Evolutionary conservation across 2,329 filamentous ascomycete species (phyloP).

Genomic region (Aspergillus ochraceoroseus): DNA sequence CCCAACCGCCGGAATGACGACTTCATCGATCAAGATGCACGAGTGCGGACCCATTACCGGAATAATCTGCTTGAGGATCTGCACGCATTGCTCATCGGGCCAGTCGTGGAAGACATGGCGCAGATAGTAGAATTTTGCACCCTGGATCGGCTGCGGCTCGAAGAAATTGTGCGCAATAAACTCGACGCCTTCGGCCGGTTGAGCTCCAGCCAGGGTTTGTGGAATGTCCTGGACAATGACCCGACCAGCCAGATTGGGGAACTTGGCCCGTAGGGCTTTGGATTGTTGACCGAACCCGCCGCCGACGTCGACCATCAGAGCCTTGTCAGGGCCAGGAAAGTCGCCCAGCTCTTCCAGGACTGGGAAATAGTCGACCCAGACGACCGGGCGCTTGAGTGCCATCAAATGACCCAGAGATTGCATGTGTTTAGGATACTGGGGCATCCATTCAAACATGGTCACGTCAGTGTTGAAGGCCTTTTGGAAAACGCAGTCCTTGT

Average conservation of each 20-base stretch:
- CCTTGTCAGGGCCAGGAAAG: background rate
- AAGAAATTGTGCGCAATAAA: constrained; percentile 19
- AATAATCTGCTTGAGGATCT: constrained; percentile 6
- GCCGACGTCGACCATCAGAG: constrained; percentile 12
- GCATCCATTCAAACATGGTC: constrained; percentile 2
- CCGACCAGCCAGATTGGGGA: background rate
- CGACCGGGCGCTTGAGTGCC: background rate
- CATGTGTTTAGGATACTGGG: constrained; percentile 1
- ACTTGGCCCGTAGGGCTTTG: background rate
- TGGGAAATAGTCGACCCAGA: constrained; percentile 1
- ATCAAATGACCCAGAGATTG: constrained; percentile 1
- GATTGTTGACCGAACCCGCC: constrained; percentile 12
- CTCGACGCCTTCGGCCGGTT: background rate
- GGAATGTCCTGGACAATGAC: constrained; percentile 13
- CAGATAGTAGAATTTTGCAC: constrained; percentile 17
- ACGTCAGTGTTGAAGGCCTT: constrained; percentile 5
- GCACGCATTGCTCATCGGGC: constrained; percentile 10
- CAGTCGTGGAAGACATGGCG: constrained; percentile 10
- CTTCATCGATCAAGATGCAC: constrained; percentile 11
- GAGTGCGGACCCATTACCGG: constrained; percentile 14
- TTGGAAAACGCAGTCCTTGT: constrained; percentile 4
- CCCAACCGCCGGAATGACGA: constrained; percentile 1
- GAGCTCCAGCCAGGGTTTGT: background rate
- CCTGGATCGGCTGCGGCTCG: constrained; percentile 7
- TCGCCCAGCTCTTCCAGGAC: background rate